Evolutionary conservation across 208 protist genomes (phyloP).

Genomic region (Wallacemonas sp.): DNA sequence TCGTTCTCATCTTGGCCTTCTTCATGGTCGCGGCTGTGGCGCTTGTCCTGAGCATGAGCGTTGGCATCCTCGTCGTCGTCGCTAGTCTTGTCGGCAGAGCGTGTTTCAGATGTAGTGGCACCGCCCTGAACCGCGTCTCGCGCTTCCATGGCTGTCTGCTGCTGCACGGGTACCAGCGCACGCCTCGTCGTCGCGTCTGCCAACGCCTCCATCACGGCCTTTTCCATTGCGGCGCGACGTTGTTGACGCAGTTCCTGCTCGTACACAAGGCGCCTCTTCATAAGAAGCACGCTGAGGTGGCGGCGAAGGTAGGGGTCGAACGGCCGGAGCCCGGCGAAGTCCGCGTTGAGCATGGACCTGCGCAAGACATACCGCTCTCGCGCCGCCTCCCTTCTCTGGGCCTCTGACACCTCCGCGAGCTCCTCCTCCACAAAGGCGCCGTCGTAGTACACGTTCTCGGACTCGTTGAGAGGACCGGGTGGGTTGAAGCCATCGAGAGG

Average conservation of each 20-base stretch:
- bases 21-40: too few relatives aligned
- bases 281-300: slow-evolving; percentile 29
- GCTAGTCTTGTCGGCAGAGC: too few relatives aligned
- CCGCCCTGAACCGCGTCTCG: not conserved
- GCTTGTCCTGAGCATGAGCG: too few relatives aligned
- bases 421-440: slow-evolving; percentile 10
- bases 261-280: slow-evolving; percentile 28
- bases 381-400: slow-evolving; percentile 5
- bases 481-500: not conserved
- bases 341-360: slow-evolving; percentile 16
- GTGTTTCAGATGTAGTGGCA: too few relatives aligned
- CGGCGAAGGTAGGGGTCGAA: slow-evolving; percentile 27
- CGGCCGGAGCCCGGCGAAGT: slow-evolving; percentile 37
- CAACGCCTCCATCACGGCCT: not conserved
- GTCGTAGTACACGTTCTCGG: slow-evolving; percentile 4
- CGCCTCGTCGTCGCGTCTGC: not conserved
- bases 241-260: slow-evolving; percentile 23
- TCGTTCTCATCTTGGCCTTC: too few relatives aligned
- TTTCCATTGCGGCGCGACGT: not conserved
- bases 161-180: too few relatives aligned
- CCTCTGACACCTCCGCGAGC: slow-evolving; percentile 3
- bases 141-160: not conserved
- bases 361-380: slow-evolving; percentile 29
- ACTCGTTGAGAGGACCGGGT: not conserved
- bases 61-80: too few relatives aligned